These are phyloP conservation scores for Mycena leptocephala DNA, from an alignment of 768 basidiomycete genomes.

Conservation along the genomic window DNA sequence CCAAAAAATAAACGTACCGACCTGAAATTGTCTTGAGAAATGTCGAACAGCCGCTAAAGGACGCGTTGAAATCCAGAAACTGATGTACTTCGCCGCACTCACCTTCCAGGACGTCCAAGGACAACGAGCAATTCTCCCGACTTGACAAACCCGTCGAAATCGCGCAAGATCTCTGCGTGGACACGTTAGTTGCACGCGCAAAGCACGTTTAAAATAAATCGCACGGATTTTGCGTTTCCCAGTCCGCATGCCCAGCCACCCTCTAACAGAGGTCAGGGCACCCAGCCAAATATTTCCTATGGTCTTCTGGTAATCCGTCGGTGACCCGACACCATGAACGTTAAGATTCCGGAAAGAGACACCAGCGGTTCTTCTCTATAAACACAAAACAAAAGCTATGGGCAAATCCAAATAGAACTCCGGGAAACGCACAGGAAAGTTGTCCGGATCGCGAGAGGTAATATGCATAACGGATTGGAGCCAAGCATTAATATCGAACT, in stretches of 20 bases:
- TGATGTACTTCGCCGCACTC: not conserved
- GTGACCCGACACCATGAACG: conserved; percentile 48
- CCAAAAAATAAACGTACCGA: not conserved
- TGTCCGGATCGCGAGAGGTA: conserved; percentile 43
- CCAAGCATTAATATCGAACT: conserved; percentile 54
- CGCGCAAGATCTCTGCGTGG: conserved; percentile 56
- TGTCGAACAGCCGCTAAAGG: conserved; percentile 56
- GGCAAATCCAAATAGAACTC: not conserved
- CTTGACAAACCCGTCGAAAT: conserved; percentile 63
- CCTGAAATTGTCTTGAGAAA: conserved; percentile 68
- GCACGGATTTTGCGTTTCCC: conserved; percentile 36
- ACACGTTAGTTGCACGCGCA: not conserved
- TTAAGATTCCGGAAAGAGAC: conserved; percentile 56
- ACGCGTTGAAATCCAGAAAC: not conserved
- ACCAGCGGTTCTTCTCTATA: conserved; percentile 49
- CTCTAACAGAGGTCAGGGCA: conserved; percentile 31
- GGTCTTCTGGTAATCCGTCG: conserved; percentile 60
- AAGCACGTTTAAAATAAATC: not conserved
- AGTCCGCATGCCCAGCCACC: conserved; percentile 41
- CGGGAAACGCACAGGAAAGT: conserved; percentile 36
- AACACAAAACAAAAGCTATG: not conserved
- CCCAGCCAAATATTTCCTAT: conserved; percentile 52
- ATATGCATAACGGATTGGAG: conserved; percentile 46
- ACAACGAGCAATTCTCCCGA: conserved; percentile 71
- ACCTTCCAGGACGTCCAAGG: conserved; percentile 57